Evolutionary conservation across 2,329 filamentous ascomycete species (phyloP).

Genomic region (Phyllosticta citrichinensis): DNA sequence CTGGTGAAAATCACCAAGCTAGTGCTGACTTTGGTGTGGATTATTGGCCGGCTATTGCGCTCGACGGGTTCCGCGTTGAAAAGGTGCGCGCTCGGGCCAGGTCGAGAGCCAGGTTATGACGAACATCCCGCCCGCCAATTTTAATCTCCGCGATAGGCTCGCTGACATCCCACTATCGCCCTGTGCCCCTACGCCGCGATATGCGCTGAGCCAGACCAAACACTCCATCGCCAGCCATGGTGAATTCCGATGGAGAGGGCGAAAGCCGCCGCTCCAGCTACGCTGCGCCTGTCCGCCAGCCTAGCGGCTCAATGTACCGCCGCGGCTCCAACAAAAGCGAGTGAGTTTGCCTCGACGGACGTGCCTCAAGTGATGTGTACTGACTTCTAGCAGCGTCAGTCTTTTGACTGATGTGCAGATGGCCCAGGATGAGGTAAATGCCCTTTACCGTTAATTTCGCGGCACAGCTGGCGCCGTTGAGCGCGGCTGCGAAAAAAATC

Average conservation of each 20-base stretch:
- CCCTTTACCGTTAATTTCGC: not conserved
- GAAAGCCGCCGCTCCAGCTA: conserved; percentile 20
- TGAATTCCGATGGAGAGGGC: conserved; percentile 9
- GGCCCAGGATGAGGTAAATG: conserved; percentile 78
- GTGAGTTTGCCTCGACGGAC: conserved; percentile 23
- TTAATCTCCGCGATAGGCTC: not conserved
- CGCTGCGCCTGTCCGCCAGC: conserved; percentile 11
- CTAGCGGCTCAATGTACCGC: conserved; percentile 45
- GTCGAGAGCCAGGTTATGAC: not conserved
- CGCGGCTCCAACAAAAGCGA: conserved; percentile 61
- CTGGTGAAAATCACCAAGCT: not conserved
- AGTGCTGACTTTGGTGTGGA: not conserved
- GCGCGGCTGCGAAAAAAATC: not conserved
- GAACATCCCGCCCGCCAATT: not conserved
- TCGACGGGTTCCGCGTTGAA: not conserved
- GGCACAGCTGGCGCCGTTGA: not conserved
- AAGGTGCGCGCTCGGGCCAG: not conserved
- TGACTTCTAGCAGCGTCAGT: conserved; percentile 43
- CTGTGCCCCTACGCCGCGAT: not conserved
- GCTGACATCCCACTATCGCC: not conserved
- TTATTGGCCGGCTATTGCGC: not conserved
- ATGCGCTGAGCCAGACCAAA: not conserved
- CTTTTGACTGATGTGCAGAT: conserved; percentile 96
- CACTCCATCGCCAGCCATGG: conserved; percentile 1
- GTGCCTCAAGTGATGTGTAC: not conserved